These are phyloP conservation scores for Thelonectria discophora DNA, from an alignment of 2,329 filamentous ascomycete genomes.

Conservation along the genomic window DNA sequence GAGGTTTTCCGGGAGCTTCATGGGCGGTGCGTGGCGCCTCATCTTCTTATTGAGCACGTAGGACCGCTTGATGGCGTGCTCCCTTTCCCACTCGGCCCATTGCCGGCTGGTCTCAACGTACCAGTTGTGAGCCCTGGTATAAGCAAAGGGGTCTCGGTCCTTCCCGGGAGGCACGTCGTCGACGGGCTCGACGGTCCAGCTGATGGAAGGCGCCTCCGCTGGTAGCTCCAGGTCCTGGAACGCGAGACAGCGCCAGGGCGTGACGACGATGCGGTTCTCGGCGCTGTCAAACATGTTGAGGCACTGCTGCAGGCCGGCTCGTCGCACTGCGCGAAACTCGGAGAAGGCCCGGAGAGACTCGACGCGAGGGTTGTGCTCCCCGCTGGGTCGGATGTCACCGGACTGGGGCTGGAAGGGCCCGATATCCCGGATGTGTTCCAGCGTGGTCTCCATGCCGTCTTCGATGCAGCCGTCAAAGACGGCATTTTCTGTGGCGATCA, in stretches of 20 bases:
- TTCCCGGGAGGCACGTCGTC: constrained; percentile 35
- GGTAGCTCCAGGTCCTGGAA: constrained; percentile 42
- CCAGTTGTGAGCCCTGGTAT: constrained; percentile 39
- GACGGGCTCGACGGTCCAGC: constrained; percentile 4
- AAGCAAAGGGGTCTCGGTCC: constrained; percentile 41
- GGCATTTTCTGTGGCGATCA: constrained; percentile 48
- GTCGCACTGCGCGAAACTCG: constrained; percentile 52
- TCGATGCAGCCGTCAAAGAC: constrained; percentile 48
- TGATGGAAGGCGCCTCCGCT: constrained; percentile 31
- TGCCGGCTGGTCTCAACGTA: constrained; percentile 26
- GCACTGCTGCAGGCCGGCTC: constrained; percentile 56
- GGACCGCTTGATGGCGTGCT: constrained; percentile 31
- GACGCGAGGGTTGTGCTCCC: constrained; percentile 11
- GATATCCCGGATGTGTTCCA: constrained; percentile 7
- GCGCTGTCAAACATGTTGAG: constrained; percentile 49
- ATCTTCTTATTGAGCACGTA: constrained; percentile 18
- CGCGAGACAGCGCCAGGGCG: constrained; percentile 49
- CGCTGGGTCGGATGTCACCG: neutral
- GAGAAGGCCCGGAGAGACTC: constrained; percentile 43
- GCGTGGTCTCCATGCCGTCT: constrained; percentile 35
- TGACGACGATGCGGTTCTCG: constrained; percentile 50
- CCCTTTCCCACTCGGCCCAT: constrained; percentile 34
- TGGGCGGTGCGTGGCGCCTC: constrained; percentile 24
- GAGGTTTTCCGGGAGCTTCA: constrained; percentile 40
- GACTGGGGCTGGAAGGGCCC: constrained; percentile 11